phyloP scores from a whole-genome alignment of 2,329 filamentous ascomycete species.

The Sporothrix pallida region DNA sequence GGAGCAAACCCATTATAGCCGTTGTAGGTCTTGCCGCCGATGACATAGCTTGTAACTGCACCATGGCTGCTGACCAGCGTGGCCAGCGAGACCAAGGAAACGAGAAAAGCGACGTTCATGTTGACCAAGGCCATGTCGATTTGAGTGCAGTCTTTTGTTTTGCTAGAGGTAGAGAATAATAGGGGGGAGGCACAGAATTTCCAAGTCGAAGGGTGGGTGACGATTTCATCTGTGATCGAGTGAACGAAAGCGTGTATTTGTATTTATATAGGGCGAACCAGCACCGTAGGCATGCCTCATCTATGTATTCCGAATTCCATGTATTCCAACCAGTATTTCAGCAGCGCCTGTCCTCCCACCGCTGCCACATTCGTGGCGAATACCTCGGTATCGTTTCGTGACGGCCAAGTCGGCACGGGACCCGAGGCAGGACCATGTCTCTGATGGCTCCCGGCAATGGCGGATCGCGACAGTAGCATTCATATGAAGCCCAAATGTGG shows the following conservation, averaged over 20 bases:
- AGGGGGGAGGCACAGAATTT: no score
- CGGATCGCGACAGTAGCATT: no score
- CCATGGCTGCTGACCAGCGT: slow-evolving; percentile 46
- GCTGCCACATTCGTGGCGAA: neutral
- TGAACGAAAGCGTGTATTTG: no score
- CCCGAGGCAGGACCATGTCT: neutral
- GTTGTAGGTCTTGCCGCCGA: slow-evolving; percentile 41
- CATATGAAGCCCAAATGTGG: neutral
- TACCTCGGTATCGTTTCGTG: no score
- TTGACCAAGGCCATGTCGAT: neutral
- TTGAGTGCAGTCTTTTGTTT: no score
- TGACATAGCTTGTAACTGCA: slow-evolving; percentile 44
- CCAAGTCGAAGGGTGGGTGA: no score
- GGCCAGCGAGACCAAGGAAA: slow-evolving; percentile 33
- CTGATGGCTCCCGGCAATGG: neutral
- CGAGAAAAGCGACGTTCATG: neutral
- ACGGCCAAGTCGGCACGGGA: neutral
- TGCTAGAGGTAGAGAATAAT: no score
- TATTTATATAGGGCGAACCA: no score
- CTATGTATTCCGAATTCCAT: neutral
- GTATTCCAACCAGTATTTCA: neutral
- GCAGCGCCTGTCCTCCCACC: neutral
- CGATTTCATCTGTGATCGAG: no score
- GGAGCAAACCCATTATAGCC: slow-evolving; percentile 57
- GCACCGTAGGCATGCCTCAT: no score